A percentile compares a stretch with the other conserved stretches of the same genome.
Conservation (phyloP, 805 yeast genomes). For the Jamesozyma rosinii region DNA sequence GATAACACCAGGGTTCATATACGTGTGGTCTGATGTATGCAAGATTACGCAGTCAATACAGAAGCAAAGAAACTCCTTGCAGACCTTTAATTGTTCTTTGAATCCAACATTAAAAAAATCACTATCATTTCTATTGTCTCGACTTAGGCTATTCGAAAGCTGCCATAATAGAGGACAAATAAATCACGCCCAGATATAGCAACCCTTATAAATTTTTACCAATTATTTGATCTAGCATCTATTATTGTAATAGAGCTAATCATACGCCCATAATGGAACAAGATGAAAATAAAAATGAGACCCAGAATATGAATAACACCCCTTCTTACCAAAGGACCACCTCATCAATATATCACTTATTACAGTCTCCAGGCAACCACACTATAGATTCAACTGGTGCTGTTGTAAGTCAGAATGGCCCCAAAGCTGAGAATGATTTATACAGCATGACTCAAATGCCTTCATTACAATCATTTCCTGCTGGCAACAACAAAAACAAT, state of each 20-base stretch:
- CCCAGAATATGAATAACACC: neutral
- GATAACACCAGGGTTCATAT: no score
- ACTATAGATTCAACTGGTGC: neutral
- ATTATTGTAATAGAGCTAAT: neutral
- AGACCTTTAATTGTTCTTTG: no score
- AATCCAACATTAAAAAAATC: no score
- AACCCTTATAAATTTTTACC: no score
- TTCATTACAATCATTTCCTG: neutral
- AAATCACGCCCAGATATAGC: no score
- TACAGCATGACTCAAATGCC: neutral
- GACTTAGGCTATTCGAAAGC: no score
- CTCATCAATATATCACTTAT: conserved; percentile 12
- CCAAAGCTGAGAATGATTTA: neutral
- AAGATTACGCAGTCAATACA: no score
- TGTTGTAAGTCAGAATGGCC: neutral
- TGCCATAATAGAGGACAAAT: no score
- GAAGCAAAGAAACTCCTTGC: no score
- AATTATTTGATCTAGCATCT: no score
- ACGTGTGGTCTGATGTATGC: no score
- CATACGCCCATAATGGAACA: neutral
- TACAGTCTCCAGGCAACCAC: conserved; percentile 7
- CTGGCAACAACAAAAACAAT: neutral
- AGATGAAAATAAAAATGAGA: conserved; percentile 1
- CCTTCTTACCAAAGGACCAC: conserved; percentile 8
- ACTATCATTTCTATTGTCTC: no score